Percentiles rank a stretch among this genome's conserved stretches.
These are phyloP conservation scores for Chrysanthemum seticuspe DNA, from an alignment of 129 eudicot species.

Conservation along the genomic window DNA sequence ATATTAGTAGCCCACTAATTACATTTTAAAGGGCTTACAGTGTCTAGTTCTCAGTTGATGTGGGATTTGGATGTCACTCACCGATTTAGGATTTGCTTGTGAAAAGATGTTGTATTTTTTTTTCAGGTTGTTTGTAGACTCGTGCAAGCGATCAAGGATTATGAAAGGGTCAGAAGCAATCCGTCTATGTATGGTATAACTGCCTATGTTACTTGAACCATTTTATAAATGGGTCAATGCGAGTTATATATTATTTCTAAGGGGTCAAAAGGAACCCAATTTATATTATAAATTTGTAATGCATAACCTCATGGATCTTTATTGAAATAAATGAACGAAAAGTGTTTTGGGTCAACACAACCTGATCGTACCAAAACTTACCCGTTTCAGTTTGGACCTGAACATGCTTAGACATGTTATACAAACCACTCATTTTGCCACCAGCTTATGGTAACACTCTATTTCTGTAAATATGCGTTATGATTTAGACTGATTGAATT, in stretches of 20 bases:
- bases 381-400: too few species aligned
- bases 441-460: background rate
- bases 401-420: background rate
- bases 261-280: background rate
- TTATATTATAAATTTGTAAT: background rate
- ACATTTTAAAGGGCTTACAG: background rate
- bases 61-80: too few species aligned
- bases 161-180: conserved; percentile 93
- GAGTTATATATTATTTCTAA: too few species aligned
- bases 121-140: conserved; percentile 75
- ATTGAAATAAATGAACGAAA: background rate
- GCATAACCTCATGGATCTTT: background rate
- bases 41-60: background rate
- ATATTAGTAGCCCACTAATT: background rate
- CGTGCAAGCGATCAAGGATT: conserved; percentile 89
- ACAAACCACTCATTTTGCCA: background rate
- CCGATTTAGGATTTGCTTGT: too few species aligned
- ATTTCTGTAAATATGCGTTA: background rate
- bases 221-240: too few species aligned
- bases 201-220: background rate
- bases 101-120: background rate
- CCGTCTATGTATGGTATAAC: conserved; percentile 54
- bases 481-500: conserved; percentile 1
- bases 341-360: background rate
- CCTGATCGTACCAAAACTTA: background rate